These are phyloP conservation scores for Aspergillus incahuasiensis DNA, from an alignment of 495 filamentous ascomycete genomes.

Conservation along the genomic window DNA sequence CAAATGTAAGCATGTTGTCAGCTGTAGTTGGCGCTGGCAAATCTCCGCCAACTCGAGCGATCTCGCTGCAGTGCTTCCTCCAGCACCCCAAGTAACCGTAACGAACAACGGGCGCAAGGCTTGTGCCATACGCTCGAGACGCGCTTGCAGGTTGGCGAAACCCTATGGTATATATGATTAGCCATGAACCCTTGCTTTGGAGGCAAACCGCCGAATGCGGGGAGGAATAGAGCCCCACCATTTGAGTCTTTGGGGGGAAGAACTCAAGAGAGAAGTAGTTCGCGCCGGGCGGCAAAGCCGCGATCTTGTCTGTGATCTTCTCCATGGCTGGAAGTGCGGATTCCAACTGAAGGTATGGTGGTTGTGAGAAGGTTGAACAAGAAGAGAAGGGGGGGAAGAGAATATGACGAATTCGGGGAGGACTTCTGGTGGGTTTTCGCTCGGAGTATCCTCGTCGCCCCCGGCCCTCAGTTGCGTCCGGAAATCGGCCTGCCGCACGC, in stretches of 20 bases:
- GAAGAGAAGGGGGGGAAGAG: not conserved
- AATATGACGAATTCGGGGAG: not conserved
- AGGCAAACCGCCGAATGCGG: conserved; percentile 12
- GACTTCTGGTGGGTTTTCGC: conserved; percentile 4
- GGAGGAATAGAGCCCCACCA: conserved; percentile 52
- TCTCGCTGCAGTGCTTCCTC: conserved; percentile 83
- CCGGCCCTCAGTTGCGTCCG: not conserved
- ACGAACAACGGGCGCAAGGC: conserved; percentile 90
- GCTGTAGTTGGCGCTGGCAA: conserved; percentile 82
- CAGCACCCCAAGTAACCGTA: conserved; percentile 96
- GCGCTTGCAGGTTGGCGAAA: conserved; percentile 85
- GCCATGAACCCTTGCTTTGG: conserved; percentile 8
- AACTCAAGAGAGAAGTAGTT: conserved; percentile 97
- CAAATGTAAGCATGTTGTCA: conserved; percentile 93
- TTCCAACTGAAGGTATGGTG: not conserved
- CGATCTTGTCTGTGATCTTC: conserved; percentile 95
- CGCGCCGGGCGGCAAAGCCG: conserved; percentile 73
- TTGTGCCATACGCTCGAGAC: conserved; percentile 90
- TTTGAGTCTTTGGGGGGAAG: conserved; percentile 94
- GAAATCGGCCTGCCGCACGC: not conserved
- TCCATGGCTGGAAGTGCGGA: conserved; percentile 51
- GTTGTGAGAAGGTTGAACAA: conserved; percentile 4
- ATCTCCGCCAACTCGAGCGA: conserved; percentile 93
- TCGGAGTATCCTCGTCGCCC: not conserved
- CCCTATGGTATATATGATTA: conserved; percentile 46